Evolutionary conservation across 257 asterid species (phyloP), one percentile per base, ranked within the genome.

Genomic region (Lithospermum erythrorhizon): DNA sequence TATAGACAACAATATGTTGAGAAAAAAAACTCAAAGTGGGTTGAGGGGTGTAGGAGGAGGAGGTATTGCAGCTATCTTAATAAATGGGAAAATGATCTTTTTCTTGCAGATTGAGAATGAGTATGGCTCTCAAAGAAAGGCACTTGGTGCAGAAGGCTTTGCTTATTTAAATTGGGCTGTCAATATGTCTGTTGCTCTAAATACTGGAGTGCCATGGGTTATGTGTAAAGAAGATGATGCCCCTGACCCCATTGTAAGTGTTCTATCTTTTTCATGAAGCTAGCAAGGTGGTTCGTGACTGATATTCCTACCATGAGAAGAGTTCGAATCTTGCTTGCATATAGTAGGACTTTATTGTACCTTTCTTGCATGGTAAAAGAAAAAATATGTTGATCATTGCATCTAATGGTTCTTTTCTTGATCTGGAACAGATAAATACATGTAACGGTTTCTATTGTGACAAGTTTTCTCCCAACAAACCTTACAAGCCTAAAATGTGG

Each of bases 221-320:
- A 85, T 85, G 94, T 82, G 94, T 77, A 83, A 85, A 76, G 83
- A 85, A 64, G 78, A 82, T 54, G 80, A 75, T 61, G 94, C 94
- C 61, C 94, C 94, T 51, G 87, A 85, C 23, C 90, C 94, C 14
- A 65, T 85, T 63, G 94, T 82, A 37, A 54, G 76, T 41, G 49
- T 41, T 11, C 5, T 41, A 41, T 41, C 2, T 41, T 41, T 35
- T 11, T 14, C 4, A 1, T 27, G 32, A 3, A 27, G 6, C 4
- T 27, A 27, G 6, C 32, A 27, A 27, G 2, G 32, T 27, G 32
- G 32, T 27, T 27, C 32, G 6, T 2, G 32, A 3, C 6, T 27
- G 32, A 27, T 27, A 27, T 27, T 5, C 32, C 32, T 27, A 27
- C 32, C 32, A 27, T 7, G 6, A 27, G 2, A 27, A 27, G 32